These are phyloP conservation scores for Pseudogymnoascus sp. DNA, from an alignment of 2,329 filamentous ascomycete genomes.

Conservation along the genomic window DNA sequence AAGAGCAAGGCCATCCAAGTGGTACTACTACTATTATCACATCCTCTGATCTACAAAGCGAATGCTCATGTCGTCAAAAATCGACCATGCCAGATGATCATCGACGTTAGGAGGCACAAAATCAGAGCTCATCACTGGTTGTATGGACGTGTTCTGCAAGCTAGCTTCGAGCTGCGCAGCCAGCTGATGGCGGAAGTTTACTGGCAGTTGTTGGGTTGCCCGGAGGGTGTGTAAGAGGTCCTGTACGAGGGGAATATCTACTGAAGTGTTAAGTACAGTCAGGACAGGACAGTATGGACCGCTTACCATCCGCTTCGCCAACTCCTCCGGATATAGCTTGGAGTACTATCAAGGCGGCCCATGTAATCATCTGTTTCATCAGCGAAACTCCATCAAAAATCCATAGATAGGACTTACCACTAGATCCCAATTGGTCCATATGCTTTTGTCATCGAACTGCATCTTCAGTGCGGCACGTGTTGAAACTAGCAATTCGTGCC, in stretches of 20 bases:
- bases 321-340: slow-evolving; percentile 36
- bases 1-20: neutral
- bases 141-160: slow-evolving; percentile 20
- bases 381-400: neutral
- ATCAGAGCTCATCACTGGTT: slow-evolving; percentile 11
- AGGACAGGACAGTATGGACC: neutral
- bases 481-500: slow-evolving; percentile 36
- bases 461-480: slow-evolving; percentile 35
- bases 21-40: neutral
- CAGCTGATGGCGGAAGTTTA: slow-evolving; percentile 18
- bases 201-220: slow-evolving; percentile 18
- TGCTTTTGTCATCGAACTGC: slow-evolving; percentile 34
- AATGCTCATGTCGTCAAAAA: slow-evolving; percentile 20
- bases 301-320: slow-evolving; percentile 33
- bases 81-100: slow-evolving; percentile 17
- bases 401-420: slow-evolving; percentile 19
- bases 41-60: slow-evolving; percentile 10
- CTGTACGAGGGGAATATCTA: slow-evolving; percentile 22
- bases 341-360: slow-evolving; percentile 38
- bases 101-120: slow-evolving; percentile 1
- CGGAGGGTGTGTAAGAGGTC: slow-evolving; percentile 21
- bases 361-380: slow-evolving; percentile 33
- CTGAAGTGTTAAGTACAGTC: neutral
- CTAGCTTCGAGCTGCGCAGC: slow-evolving; percentile 19
- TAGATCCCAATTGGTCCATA: slow-evolving; percentile 39